These are phyloP conservation scores for Colletotrichum filicis DNA, from an alignment of 2,329 filamentous ascomycete species.

Conservation along the genomic window DNA sequence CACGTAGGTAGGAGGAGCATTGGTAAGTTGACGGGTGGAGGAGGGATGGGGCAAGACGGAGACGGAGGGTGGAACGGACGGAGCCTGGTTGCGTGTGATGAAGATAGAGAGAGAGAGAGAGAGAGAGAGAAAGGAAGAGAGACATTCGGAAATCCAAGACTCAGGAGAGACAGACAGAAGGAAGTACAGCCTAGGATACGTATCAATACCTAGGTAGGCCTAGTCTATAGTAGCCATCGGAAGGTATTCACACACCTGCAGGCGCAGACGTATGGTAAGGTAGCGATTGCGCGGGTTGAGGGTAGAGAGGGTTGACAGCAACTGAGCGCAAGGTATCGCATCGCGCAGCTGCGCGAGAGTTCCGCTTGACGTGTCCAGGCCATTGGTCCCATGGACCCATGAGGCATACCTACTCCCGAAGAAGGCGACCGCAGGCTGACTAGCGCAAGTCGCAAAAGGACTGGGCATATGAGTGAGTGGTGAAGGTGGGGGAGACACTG, in stretches of 20 bases:
- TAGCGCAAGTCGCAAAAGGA: slow-evolving; percentile 1
- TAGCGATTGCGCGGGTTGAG: no score
- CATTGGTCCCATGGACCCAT: background rate
- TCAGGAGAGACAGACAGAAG: background rate
- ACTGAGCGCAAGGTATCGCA: background rate
- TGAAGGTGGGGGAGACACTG: background rate
- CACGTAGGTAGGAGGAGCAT: background rate
- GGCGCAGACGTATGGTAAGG: no score
- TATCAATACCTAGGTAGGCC: background rate
- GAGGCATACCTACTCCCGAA: background rate
- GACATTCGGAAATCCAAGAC: background rate
- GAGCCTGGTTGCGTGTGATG: background rate
- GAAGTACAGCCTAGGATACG: background rate
- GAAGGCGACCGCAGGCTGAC: slow-evolving; percentile 12
- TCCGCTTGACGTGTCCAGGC: background rate
- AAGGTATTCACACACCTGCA: no score
- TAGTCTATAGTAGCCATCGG: no score
- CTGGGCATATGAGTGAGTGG: background rate
- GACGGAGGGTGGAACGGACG: background rate
- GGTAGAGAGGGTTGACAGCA: background rate
- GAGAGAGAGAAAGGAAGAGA: background rate
- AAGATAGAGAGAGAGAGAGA: background rate
- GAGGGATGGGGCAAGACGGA: background rate
- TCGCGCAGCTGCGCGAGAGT: background rate
- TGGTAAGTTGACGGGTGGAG: background rate